Evolutionary conservation across 345 rosid genomes (phyloP).

Genomic region (Cardamine resedifolia): DNA sequence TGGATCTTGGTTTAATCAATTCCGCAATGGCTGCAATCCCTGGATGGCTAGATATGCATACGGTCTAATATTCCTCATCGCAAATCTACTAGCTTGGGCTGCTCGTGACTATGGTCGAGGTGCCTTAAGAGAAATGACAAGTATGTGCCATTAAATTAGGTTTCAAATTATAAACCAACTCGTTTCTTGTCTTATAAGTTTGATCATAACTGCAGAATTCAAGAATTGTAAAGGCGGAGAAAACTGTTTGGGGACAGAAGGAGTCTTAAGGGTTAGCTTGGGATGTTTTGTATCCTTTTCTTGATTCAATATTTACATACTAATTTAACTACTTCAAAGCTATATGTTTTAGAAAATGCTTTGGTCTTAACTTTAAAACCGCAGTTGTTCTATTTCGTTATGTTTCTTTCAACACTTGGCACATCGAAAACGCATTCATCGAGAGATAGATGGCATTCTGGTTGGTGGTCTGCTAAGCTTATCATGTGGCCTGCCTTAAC

Average conservation of each 20-base stretch:
- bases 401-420: conserved; percentile 76
- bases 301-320: conserved; percentile 6
- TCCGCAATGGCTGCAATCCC: conserved; percentile 75
- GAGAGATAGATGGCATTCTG: conserved; percentile 88
- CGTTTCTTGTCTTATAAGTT: conserved; percentile 18
- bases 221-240: conserved; percentile 65
- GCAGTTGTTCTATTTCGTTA: conserved; percentile 66
- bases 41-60: conserved; percentile 96
- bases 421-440: conserved; percentile 57
- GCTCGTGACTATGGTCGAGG: conserved; percentile 78
- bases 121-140: conserved; percentile 63
- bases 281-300: conserved; percentile 96
- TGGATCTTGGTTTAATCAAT: conserved; percentile 78
- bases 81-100: conserved; percentile 88
- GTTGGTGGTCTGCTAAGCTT: conserved; percentile 88
- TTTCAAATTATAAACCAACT: background rate
- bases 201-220: conserved; percentile 53
- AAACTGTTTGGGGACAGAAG: conserved; percentile 90
- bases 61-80: conserved; percentile 69
- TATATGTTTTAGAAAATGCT: conserved; percentile 2
- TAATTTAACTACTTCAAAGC: background rate
- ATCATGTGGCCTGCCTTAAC: conserved; percentile 65
- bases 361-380: conserved; percentile 36
- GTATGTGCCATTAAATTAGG: conserved; percentile 42
- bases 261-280: conserved; percentile 92